Percentiles rank a stretch among this genome's conserved stretches.
Conservation (phyloP, 1,284 basidiomycete genomes). For the Puccinia polysora region DNA sequence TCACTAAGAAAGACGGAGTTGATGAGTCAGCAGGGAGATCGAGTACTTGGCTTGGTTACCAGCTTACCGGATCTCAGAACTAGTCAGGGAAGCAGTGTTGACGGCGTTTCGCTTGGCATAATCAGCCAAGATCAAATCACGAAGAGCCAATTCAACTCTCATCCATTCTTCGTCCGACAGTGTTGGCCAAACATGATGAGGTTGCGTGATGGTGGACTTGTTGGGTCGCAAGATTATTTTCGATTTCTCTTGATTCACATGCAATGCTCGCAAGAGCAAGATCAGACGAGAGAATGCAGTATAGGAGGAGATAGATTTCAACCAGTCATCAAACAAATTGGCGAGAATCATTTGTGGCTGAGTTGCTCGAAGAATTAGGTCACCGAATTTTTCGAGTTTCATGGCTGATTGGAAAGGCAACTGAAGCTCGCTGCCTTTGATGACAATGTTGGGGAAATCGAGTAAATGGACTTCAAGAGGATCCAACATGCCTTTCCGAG, state of each 20-base stretch:
- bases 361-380: constrained; percentile 79
- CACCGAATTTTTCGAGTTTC: constrained; percentile 99
- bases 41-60: constrained; percentile 50
- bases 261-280: constrained; percentile 86
- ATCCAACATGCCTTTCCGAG: constrained; percentile 95
- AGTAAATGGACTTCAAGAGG: constrained; percentile 88
- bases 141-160: constrained; percentile 96
- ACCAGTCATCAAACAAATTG: constrained; percentile 96
- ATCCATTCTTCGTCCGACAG: constrained; percentile 97
- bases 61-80: constrained; percentile 71
- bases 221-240: constrained; percentile 61
- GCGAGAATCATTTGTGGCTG: constrained; percentile 99
- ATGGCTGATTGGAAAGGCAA: constrained; percentile 98
- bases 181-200: constrained; percentile 95
- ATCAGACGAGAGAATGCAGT: constrained; percentile 98
- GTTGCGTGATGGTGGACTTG: constrained; percentile 87
- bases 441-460: constrained; percentile 99
- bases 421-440: constrained; percentile 97
- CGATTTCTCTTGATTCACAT: constrained; percentile 99
- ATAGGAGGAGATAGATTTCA: constrained; percentile 97
- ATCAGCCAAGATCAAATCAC: constrained; percentile 86
- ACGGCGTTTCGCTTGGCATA: constrained; percentile 99
- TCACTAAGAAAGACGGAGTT: constrained; percentile 57
- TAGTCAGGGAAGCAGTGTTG: constrained; percentile 93
- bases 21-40: background rate